Base-by-base conservation (phyloP, 179 eudicot genomes). In the Nepenthes alata region DNA sequence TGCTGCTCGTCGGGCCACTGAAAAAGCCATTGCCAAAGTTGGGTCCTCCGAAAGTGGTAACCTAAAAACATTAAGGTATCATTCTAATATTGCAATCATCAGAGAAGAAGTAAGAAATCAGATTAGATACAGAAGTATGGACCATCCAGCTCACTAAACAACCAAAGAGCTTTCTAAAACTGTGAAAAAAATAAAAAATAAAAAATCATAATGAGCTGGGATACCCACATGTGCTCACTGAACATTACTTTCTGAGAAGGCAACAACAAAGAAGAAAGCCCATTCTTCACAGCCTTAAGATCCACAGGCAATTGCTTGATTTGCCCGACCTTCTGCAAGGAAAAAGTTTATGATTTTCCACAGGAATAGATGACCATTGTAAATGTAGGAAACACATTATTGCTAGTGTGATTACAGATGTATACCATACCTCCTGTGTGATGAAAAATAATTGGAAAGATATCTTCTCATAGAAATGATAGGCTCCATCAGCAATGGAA, bases 1-100 rank as follows among this genome's bases (percentile, higher is more conserved):
- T 63, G 98, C 86, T 65, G 98, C 95, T 75, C 95, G 79, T 53
- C 95, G 80, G 51, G 98, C 81, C 59, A 89, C 96, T 59, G 98
- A 91, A 79, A 89, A 89, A 62, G 98, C 96, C 96, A 91, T 91
- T 47, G 98, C 96, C 79, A 91, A 73, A 67, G 98, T 88, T 76
- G 98, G 89, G 75, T 91, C 98, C 47, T 91, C 95, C 0, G 98
- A 86, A 50, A 91, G 88, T 38, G 95, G 76, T 64, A 86, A 71
- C 85, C 98, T 91, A 75, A 53, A 77, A 50, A 64, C 35, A 67
- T 13, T n/a, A 64, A 55, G 64, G 49, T 62, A 68, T 54, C 38
- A 69, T 47, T 58, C 51, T 62, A 12, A 52, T 13, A 10, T 25
- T 25, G 25, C 25, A 25, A 49, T 9, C n/a, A 13, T 49, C 11